Conservation (phyloP, 1,284 basidiomycete genomes). For the Cryptococcus amylolentus region DNA sequence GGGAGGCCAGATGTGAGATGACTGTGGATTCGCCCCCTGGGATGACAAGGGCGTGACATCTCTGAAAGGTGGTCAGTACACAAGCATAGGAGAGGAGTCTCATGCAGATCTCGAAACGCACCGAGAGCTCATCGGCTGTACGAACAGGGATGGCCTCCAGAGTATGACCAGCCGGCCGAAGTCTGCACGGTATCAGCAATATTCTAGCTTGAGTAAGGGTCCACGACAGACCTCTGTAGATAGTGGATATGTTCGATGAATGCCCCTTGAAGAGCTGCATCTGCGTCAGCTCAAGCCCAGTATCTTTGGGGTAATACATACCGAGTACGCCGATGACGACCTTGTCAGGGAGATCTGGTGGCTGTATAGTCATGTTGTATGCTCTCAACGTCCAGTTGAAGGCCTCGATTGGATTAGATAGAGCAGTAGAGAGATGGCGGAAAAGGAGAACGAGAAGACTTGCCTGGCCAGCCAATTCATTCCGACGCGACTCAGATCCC, state of each 20-base stretch:
- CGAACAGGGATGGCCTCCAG: conserved; percentile 59
- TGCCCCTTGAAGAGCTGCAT: conserved; percentile 82
- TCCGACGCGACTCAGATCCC: no score
- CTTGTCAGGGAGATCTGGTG: conserved; percentile 8
- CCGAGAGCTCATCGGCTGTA: conserved; percentile 66
- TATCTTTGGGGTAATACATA: conserved; percentile 5
- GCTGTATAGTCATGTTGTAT: conserved; percentile 11
- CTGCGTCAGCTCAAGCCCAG: neutral
- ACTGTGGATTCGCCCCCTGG: conserved; percentile 93
- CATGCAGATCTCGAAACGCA: conserved; percentile 14
- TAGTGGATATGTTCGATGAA: conserved; percentile 73
- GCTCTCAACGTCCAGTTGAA: neutral
- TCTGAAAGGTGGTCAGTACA: conserved; percentile 10
- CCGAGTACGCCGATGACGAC: conserved; percentile 34
- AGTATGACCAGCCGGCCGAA: conserved; percentile 22
- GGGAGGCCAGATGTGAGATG: conserved; percentile 74
- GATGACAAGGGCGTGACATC: conserved; percentile 82
- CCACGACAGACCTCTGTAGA: conserved; percentile 33
- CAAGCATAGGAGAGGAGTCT: neutral
- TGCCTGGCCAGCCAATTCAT: no score
- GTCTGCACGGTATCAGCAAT: conserved; percentile 7
- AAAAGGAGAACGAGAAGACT: neutral
- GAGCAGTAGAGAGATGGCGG: neutral
- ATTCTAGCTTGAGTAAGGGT: neutral
- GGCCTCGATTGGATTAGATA: neutral